phyloP scores from a whole-genome alignment of 2,329 filamentous ascomycete species.

The Colletotrichum australisinense region DNA sequence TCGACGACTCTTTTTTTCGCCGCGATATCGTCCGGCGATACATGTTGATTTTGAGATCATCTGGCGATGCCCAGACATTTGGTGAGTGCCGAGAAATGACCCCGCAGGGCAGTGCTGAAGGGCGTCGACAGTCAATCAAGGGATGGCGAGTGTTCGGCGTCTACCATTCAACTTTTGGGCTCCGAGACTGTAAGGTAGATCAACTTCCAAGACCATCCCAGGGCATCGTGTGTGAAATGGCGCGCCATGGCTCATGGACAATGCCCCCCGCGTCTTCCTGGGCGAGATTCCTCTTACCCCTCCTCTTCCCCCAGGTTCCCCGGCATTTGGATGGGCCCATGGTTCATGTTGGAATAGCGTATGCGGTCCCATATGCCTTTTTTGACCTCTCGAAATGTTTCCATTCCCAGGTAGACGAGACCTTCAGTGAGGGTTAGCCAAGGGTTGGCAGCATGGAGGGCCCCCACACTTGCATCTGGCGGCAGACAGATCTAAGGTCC shows the following conservation, averaged over 20 bases:
- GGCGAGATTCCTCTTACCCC: conserved; percentile 21
- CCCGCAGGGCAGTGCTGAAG: conserved; percentile 33
- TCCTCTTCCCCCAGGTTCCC: conserved; percentile 17
- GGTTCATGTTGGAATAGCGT: conserved; percentile 4
- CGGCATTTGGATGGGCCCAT: conserved; percentile 15
- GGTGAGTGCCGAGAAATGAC: conserved; percentile 27
- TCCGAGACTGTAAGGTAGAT: conserved; percentile 22
- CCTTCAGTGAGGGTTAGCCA: conserved; percentile 11
- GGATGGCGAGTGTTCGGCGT: conserved; percentile 26
- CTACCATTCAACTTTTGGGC: conserved; percentile 24
- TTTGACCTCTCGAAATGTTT: conserved; percentile 5
- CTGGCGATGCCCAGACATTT: conserved; percentile 24
- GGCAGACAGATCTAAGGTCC: conserved; percentile 36
- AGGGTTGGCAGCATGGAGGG: conserved; percentile 13
- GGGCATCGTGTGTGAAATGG: background rate
- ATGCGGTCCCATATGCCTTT: background rate
- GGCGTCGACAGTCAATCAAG: conserved; percentile 17
- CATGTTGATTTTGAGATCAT: background rate
- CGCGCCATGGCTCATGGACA: background rate
- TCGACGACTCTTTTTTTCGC: background rate
- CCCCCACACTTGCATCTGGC: conserved; percentile 35
- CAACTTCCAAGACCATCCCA: background rate
- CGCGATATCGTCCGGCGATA: conserved; percentile 4
- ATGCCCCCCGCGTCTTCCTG: conserved; percentile 14
- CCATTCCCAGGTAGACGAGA: conserved; percentile 4